Base-by-base conservation (phyloP, 371 early-diverging fungal genomes). In the Mortierella sp. region DNA sequence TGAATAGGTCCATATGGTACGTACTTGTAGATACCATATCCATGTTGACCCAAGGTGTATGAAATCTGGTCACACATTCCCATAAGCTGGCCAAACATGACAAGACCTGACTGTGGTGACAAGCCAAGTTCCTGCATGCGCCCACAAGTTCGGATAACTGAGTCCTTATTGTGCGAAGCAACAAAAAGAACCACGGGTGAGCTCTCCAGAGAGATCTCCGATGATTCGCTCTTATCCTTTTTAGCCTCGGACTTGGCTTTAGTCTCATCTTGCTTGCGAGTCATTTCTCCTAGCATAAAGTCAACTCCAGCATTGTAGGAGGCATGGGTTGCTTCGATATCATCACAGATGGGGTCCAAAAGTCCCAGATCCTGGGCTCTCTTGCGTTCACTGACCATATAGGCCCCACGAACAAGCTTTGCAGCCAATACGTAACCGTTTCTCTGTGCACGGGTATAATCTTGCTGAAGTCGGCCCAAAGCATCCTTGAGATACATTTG, bases 351-450 rank as follows among this genome's bases (percentile, higher is more conserved):
- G 4, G 97, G 96, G 53, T 93, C 91, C n/a, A 86, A 79, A 72
- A 91, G 87, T 1, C 89, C 91, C 54, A 91, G 75, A 49, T 86
- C 85, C 4, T 76, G 68, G 2, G 97, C 95, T 23, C 94, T 89
- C 84, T 91, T 90, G 32, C 94, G 90, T 85, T 98, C 98, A 65
- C 88, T 85, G 53, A 89, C 90, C 94, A 98, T 94, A 88, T 97
- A 93, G 13, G 94, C 94, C 43, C 96, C 97, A 43, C 98, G 94
- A 19, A 98, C 98, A 13, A 97, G 84, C 74, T 98, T 98, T 64
- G 91, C 92, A 7, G 92, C 98, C 82, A 96, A 92, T 35, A 87
- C 81, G 83, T 89, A 93, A 53, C 91, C 90, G 68, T 88, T 86
- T 37, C 93, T 87, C 57, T 86, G 70, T 1, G 94, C 86, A 28